phyloP scores from a whole-genome alignment of 2,329 filamentous ascomycete genomes.

The Fusarium pseudograminearum region DNA sequence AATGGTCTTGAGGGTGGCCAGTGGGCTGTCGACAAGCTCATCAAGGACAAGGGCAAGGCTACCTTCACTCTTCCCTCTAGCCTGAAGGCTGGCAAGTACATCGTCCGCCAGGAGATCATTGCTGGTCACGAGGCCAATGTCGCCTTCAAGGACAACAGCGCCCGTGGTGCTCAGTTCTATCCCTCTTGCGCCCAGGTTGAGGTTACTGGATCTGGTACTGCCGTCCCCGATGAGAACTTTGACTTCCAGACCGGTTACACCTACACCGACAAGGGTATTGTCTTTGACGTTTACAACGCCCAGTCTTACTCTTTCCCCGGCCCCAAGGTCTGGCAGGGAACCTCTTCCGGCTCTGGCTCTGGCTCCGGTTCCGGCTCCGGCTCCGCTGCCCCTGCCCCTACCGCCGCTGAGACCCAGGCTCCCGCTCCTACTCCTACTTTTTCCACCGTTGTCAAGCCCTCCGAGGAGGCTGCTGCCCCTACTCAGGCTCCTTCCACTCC shows the following conservation, averaged over 20 bases:
- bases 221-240: conserved; percentile 56
- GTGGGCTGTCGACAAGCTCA: conserved; percentile 61
- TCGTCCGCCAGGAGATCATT: conserved; percentile 68
- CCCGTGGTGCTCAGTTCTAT: conserved; percentile 60
- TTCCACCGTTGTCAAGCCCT: conserved; percentile 39
- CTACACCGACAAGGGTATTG: conserved; percentile 67
- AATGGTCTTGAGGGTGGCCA: conserved; percentile 53
- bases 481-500: conserved; percentile 27
- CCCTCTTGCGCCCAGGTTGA: conserved; percentile 71
- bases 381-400: conserved; percentile 16
- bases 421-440: conserved; percentile 41
- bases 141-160: conserved; percentile 49
- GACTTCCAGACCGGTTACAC: conserved; percentile 68
- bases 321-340: conserved; percentile 49
- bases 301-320: conserved; percentile 53
- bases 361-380: conserved; percentile 22
- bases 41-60: conserved; percentile 60
- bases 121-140: conserved; percentile 62
- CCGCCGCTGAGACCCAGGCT: conserved; percentile 21
- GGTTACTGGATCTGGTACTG: conserved; percentile 62
- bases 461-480: conserved; percentile 25
- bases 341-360: conserved; percentile 33
- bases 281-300: conserved; percentile 67
- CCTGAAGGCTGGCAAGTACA: conserved; percentile 64
- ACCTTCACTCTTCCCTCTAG: conserved; percentile 60